These are phyloP conservation scores for Nakazawaea wyomingensis DNA, from an alignment of 805 yeast genomes.

Conservation along the genomic window DNA sequence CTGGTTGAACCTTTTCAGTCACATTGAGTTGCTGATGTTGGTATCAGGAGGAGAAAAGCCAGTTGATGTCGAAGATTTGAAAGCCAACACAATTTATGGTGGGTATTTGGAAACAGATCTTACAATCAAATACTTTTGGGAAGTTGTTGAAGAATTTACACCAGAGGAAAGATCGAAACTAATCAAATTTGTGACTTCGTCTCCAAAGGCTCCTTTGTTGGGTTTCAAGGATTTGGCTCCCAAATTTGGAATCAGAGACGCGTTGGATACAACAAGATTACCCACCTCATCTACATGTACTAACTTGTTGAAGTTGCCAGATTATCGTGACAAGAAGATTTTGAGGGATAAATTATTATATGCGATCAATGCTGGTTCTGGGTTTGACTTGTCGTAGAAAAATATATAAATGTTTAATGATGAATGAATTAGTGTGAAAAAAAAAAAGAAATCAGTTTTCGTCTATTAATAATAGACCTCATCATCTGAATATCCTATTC, in stretches of 20 bases:
- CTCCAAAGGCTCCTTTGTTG: slow-evolving; percentile 82
- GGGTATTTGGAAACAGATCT: slow-evolving; percentile 51
- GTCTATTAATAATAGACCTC: no score
- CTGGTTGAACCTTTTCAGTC: slow-evolving; percentile 84
- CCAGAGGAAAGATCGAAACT: slow-evolving; percentile 59
- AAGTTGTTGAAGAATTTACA: slow-evolving; percentile 62
- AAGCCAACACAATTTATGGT: slow-evolving; percentile 55
- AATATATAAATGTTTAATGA: no score
- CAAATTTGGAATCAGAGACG: slow-evolving; percentile 69
- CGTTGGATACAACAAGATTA: slow-evolving; percentile 46
- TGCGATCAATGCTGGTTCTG: slow-evolving; percentile 77
- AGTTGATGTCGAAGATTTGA: slow-evolving; percentile 68
- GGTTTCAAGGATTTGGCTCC: slow-evolving; percentile 80
- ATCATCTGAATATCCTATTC: no score
- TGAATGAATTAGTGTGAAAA: no score
- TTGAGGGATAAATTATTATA: slow-evolving; percentile 64
- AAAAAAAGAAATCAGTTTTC: no score
- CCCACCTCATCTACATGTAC: slow-evolving; percentile 96
- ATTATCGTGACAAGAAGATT: slow-evolving; percentile 57
- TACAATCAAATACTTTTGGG: slow-evolving; percentile 72
- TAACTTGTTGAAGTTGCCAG: slow-evolving; percentile 80
- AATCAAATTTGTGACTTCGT: slow-evolving; percentile 87
- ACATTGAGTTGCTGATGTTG: slow-evolving; percentile 77
- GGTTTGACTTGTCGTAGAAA: slow-evolving; percentile 88
- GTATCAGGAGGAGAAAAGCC: slow-evolving; percentile 73